Conservation (phyloP, 805 yeast species). For the Wickerhamiella dianesei region DNA sequence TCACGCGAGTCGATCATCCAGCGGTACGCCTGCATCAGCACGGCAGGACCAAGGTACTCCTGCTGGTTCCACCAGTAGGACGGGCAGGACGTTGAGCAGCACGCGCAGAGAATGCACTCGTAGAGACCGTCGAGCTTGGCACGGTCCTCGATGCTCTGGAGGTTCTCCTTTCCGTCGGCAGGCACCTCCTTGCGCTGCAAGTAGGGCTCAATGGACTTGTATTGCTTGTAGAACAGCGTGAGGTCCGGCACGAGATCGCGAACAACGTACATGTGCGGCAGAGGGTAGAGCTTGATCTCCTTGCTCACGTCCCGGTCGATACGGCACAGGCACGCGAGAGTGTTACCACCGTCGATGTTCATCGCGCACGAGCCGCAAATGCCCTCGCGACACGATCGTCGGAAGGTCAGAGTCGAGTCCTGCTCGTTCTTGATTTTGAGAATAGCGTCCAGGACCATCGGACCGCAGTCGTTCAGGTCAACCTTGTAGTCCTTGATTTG, state of each 20-base stretch:
- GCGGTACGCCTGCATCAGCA: slow-evolving; percentile 96
- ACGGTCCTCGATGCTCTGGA: slow-evolving; percentile 85
- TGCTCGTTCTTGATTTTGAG: slow-evolving; percentile 92
- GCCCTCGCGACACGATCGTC: slow-evolving; percentile 99
- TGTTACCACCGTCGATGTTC: slow-evolving; percentile 97
- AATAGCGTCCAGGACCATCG: slow-evolving; percentile 93
- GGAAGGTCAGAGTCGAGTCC: slow-evolving; percentile 87
- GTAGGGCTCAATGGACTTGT: slow-evolving; percentile 94
- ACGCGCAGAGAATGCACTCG: slow-evolving; percentile 96
- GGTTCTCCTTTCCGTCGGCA: slow-evolving; percentile 81
- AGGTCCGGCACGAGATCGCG: slow-evolving; percentile 96
- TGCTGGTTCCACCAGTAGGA: slow-evolving; percentile 99
- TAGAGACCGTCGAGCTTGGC: slow-evolving; percentile 92
- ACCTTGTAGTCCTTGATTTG: slow-evolving; percentile 67
- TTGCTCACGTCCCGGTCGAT: slow-evolving; percentile 68
- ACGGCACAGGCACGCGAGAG: slow-evolving; percentile 91
- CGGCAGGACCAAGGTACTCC: slow-evolving; percentile 97
- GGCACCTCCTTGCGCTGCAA: slow-evolving; percentile 73
- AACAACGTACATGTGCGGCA: slow-evolving; percentile 96
- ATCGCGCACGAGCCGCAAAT: slow-evolving; percentile 99
- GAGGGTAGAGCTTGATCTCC: slow-evolving; percentile 80
- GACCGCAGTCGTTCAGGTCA: slow-evolving; percentile 87
- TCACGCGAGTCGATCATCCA: slow-evolving; percentile 98
- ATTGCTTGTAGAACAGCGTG: slow-evolving; percentile 95
- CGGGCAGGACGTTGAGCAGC: slow-evolving; percentile 98